These are phyloP conservation scores for Hypericum androsaemum DNA, from an alignment of 345 rosid species.

Conservation along the genomic window DNA sequence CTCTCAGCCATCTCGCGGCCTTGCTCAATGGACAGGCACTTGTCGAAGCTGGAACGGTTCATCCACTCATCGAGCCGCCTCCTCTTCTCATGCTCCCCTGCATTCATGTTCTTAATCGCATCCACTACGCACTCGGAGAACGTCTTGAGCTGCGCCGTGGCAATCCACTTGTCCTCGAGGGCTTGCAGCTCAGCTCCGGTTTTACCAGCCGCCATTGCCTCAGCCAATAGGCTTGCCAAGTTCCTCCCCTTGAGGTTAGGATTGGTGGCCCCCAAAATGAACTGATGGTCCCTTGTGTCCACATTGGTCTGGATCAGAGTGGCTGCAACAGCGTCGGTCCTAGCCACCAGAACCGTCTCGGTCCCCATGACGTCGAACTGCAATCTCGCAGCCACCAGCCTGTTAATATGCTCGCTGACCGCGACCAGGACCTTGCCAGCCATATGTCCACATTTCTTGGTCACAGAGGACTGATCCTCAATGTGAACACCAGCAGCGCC, in stretches of 20 bases:
- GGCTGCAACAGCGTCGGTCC: conserved; percentile 85
- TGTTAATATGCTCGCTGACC: conserved; percentile 75
- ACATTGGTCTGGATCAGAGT: conserved; percentile 76
- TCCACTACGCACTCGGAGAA: conserved; percentile 59
- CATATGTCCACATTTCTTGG: conserved; percentile 96
- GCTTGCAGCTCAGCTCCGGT: conserved; percentile 69
- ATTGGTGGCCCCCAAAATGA: conserved; percentile 80
- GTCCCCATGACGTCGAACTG: conserved; percentile 94
- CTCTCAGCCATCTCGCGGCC: conserved; percentile 60
- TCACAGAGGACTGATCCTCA: conserved; percentile 90
- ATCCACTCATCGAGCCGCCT: conserved; percentile 59
- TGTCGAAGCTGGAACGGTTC: conserved; percentile 51
- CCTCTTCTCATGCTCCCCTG: conserved; percentile 50
- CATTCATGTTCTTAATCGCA: conserved; percentile 50
- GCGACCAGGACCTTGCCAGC: conserved; percentile 96
- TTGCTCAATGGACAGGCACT: conserved; percentile 61
- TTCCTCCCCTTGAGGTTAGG: conserved; percentile 55
- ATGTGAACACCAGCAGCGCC: conserved; percentile 95
- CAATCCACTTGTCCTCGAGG: conserved; percentile 75
- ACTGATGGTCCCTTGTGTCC: conserved; percentile 83
- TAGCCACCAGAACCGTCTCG: conserved; percentile 87
- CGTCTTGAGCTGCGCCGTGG: conserved; percentile 64
- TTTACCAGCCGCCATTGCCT: conserved; percentile 71
- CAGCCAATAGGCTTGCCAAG: conserved; percentile 55
- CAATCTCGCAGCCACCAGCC: conserved; percentile 87